A percentile compares a stretch with the other conserved stretches of the same genome.
phyloP scores from a whole-genome alignment of 192 early-diverging fungal genomes.

The Podila verticillata region DNA sequence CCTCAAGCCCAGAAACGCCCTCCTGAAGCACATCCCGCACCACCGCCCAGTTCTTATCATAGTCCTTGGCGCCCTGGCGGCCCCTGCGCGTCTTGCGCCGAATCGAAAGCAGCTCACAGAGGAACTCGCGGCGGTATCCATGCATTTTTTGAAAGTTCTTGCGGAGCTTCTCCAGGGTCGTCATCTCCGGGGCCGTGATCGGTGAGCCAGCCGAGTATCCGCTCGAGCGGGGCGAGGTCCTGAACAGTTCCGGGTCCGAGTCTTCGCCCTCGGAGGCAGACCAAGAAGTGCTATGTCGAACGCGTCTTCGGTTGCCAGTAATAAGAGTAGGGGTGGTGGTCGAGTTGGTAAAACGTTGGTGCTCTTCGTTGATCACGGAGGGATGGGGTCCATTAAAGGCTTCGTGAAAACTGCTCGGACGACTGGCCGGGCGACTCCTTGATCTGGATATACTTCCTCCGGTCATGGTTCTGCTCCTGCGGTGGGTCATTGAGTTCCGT shows the following conservation, averaged over 20 bases:
- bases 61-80: constrained; percentile 55
- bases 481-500: constrained; percentile 20
- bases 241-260: constrained; percentile 18
- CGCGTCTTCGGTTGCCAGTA: constrained; percentile 2
- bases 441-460: constrained; percentile 17
- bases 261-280: constrained; percentile 51
- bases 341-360: not conserved
- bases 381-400: not conserved
- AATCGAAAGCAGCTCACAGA: constrained; percentile 60
- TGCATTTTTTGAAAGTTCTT: constrained; percentile 60
- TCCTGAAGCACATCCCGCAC: constrained; percentile 48
- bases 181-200: constrained; percentile 20
- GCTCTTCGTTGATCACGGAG: constrained; percentile 2
- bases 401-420: constrained; percentile 38
- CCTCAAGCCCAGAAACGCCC: constrained; percentile 41
- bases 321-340: too few relatives aligned
- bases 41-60: constrained; percentile 54
- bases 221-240: constrained; percentile 38
- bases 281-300: constrained; percentile 36
- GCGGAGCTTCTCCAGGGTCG: constrained; percentile 59
- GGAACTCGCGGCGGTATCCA: constrained; percentile 62
- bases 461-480: constrained; percentile 13
- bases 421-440: constrained; percentile 1
- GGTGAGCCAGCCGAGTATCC: constrained; percentile 21
- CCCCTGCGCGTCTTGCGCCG: constrained; percentile 62